Conservation (phyloP, 225 moss, liverwort and hornwort species). For the Asterella californica region DNA sequence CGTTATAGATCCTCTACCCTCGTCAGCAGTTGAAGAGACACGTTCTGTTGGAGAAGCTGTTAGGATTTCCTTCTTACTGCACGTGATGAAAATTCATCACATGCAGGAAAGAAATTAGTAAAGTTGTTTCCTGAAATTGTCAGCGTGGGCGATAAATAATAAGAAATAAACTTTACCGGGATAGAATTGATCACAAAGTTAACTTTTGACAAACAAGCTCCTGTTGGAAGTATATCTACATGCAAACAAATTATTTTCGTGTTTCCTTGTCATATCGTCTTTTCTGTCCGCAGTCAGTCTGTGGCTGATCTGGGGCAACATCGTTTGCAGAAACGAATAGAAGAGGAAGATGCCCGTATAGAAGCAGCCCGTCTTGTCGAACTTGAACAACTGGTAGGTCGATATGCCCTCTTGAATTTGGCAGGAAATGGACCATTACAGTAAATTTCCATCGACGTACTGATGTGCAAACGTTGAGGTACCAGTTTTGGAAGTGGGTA, state of each 20-base stretch:
- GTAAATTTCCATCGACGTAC: not conserved
- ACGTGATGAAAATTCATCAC: not conserved
- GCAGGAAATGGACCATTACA: not conserved
- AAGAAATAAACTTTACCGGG: not conserved
- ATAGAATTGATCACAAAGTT: not conserved
- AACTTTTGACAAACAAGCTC: not conserved
- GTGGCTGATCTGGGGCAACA: not conserved
- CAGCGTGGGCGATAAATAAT: not conserved
- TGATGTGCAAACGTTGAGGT: not conserved
- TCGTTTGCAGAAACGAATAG: slow-evolving; percentile 53
- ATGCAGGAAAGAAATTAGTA: too few relatives aligned
- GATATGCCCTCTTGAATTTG: not conserved
- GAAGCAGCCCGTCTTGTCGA: slow-evolving; percentile 51
- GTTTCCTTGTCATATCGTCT: too few relatives aligned
- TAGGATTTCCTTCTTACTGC: not conserved
- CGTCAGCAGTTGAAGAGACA: not conserved
- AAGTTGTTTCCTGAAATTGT: not conserved
- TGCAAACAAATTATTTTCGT: not conserved
- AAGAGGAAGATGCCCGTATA: slow-evolving; percentile 59
- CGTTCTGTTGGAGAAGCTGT: not conserved
- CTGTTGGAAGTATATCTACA: not conserved
- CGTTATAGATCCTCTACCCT: too few relatives aligned
- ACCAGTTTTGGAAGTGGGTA: not conserved
- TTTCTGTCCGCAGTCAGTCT: not conserved
- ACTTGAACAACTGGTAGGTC: slow-evolving; percentile 50